A percentile compares a stretch with the other conserved stretches of the same genome.
Conservation (phyloP, 768 basidiomycete genomes). For the Termitomyces sp. region DNA sequence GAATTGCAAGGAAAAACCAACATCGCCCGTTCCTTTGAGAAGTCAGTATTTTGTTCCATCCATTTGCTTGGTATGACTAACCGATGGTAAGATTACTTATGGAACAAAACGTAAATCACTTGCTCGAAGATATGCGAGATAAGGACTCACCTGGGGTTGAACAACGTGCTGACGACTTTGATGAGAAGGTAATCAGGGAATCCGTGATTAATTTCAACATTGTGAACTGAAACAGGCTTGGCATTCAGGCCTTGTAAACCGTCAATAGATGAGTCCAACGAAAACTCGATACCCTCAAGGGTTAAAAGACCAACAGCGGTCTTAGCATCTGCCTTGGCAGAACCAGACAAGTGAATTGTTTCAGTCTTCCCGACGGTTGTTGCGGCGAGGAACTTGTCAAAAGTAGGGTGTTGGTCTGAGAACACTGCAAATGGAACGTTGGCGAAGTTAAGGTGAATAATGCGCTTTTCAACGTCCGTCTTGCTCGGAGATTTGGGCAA, state of each 20-base stretch:
- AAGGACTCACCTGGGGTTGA: conserved; percentile 58
- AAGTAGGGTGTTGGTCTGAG: conserved; percentile 44
- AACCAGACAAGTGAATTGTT: conserved; percentile 52
- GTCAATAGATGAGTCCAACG: conserved; percentile 54
- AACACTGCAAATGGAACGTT: conserved; percentile 61
- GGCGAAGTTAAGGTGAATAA: conserved; percentile 59
- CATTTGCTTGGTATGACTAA: conserved; percentile 15
- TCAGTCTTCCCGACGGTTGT: conserved; percentile 50
- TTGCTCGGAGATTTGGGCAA: conserved; percentile 55
- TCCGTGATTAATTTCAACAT: conserved; percentile 67
- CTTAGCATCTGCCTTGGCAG: conserved; percentile 53
- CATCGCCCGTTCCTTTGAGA: conserved; percentile 57
- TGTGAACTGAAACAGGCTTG: conserved; percentile 52
- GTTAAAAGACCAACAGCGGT: conserved; percentile 68
- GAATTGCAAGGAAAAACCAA: conserved; percentile 59
- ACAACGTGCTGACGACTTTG: conserved; percentile 56
- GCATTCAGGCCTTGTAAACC: conserved; percentile 66
- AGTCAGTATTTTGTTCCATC: conserved; percentile 22
- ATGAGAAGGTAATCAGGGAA: conserved; percentile 68
- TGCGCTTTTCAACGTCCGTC: conserved; percentile 62
- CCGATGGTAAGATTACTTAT: conserved; percentile 44
- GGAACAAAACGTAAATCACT: conserved; percentile 4
- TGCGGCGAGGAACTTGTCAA: conserved; percentile 60
- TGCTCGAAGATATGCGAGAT: conserved; percentile 17
- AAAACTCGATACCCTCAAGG: conserved; percentile 56